Conservation (phyloP, 805 yeast species). For the Yarrowia bubula region DNA sequence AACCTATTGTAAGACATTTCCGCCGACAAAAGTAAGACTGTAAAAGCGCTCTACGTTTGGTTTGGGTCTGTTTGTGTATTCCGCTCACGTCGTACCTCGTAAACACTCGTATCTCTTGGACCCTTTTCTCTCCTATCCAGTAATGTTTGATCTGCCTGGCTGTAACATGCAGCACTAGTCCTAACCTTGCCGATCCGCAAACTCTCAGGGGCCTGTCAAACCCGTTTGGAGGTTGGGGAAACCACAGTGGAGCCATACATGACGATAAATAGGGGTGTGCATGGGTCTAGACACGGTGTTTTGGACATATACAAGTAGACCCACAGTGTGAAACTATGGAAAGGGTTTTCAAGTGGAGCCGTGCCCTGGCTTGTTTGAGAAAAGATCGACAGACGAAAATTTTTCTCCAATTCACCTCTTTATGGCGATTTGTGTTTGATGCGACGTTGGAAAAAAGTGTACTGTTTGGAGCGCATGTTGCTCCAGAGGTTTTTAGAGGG, state of each 20-base stretch:
- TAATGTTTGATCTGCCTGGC: constrained; percentile 11
- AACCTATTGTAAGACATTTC: too few relatives aligned
- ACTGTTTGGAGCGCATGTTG: neutral
- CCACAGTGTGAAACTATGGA: too few relatives aligned
- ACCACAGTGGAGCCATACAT: neutral
- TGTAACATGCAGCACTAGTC: constrained; percentile 18
- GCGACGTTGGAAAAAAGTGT: neutral
- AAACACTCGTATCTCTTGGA: neutral
- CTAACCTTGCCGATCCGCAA: constrained; percentile 2
- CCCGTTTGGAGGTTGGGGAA: neutral
- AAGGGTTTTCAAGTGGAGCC: too few relatives aligned
- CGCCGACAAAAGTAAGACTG: too few relatives aligned
- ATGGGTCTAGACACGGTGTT: too few relatives aligned
- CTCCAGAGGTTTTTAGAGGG: neutral
- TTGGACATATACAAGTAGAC: too few relatives aligned
- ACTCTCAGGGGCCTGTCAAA: neutral
- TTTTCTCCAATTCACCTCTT: neutral
- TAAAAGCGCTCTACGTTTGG: too few relatives aligned
- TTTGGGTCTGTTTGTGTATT: too few relatives aligned
- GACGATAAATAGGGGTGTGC: neutral
- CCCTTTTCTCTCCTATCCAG: neutral
- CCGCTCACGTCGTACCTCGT: too few relatives aligned
- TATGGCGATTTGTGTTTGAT: neutral
- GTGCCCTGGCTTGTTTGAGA: too few relatives aligned
- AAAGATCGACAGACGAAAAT: constrained; percentile 10